Conservation (phyloP, 495 filamentous ascomycete genomes). For the Podospora pseudocomata region DNA sequence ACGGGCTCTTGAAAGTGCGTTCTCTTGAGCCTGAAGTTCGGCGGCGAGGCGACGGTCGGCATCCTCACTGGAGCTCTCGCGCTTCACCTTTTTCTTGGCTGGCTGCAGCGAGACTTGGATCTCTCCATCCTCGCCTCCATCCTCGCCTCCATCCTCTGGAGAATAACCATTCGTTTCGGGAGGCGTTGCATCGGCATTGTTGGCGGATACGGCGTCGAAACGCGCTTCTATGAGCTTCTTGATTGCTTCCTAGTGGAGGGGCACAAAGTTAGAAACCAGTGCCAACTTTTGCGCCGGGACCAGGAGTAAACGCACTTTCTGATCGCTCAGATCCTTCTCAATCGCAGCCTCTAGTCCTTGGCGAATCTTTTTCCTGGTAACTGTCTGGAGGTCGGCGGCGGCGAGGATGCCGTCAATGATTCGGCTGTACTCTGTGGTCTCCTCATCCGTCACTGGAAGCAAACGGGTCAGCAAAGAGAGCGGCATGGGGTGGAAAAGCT, state of each 20-base stretch:
- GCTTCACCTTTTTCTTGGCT: conserved; percentile 57
- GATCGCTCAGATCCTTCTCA: conserved; percentile 73
- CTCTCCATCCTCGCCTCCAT: conserved; percentile 39
- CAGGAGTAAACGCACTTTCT: conserved; percentile 62
- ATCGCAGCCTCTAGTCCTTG: conserved; percentile 70
- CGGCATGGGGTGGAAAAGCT: not conserved
- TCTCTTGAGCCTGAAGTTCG: conserved; percentile 87
- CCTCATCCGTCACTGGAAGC: conserved; percentile 60
- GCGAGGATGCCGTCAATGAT: conserved; percentile 92
- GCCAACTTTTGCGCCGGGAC: conserved; percentile 2
- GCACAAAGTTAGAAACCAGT: not conserved
- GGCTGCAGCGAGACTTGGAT: conserved; percentile 51
- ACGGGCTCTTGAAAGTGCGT: conserved; percentile 59
- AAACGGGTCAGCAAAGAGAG: not conserved
- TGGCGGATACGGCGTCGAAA: conserved; percentile 74
- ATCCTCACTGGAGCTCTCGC: conserved; percentile 53
- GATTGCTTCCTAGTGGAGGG: conserved; percentile 60
- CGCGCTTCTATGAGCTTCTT: conserved; percentile 81
- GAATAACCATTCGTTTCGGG: conserved; percentile 37
- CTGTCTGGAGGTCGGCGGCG: conserved; percentile 77
- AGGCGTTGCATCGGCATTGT: conserved; percentile 33
- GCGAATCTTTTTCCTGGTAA: conserved; percentile 90
- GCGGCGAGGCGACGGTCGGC: conserved; percentile 84
- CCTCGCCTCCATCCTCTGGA: conserved; percentile 32
- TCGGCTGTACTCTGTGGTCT: conserved; percentile 64